These are phyloP conservation scores for Fusarium nanum DNA, from an alignment of 2,329 filamentous ascomycete species.

Conservation along the genomic window DNA sequence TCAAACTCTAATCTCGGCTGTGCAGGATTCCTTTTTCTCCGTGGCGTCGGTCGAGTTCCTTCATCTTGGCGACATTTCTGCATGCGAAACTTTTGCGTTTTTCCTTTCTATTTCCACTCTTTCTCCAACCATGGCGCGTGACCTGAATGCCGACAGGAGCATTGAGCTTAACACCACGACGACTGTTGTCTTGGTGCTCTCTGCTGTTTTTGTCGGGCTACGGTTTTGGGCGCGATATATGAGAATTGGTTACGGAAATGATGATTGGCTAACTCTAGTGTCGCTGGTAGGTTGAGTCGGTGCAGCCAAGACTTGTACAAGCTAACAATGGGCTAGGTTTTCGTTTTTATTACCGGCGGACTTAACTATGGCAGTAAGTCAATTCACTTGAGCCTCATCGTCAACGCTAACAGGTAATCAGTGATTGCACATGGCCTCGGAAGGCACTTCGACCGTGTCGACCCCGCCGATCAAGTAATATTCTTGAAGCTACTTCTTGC, in stretches of 20 bases:
- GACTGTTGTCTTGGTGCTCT: constrained; percentile 12
- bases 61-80: background rate
- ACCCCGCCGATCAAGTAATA: background rate
- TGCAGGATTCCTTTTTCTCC: background rate
- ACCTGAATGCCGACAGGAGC: constrained; percentile 1
- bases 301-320: background rate
- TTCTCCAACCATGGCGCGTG: background rate
- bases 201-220: constrained; percentile 13
- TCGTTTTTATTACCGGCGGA: constrained; percentile 20
- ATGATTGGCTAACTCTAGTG: constrained; percentile 28
- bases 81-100: background rate
- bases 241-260: constrained; percentile 10
- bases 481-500: constrained; percentile 33
- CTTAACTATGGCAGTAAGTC: constrained; percentile 34
- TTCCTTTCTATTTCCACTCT: background rate
- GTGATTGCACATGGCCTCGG: constrained; percentile 35
- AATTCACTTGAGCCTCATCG: fast-evolving
- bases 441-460: constrained; percentile 1
- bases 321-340: constrained; percentile 14
- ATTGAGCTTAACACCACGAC: constrained; percentile 15
- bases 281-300: constrained; percentile 8
- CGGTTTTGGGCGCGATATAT: constrained; percentile 26
- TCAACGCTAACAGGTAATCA: background rate
- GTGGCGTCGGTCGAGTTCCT: background rate
- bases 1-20: background rate